phyloP scores from a whole-genome alignment of 2,329 filamentous ascomycete species.

The Calycina herbarum region DNA sequence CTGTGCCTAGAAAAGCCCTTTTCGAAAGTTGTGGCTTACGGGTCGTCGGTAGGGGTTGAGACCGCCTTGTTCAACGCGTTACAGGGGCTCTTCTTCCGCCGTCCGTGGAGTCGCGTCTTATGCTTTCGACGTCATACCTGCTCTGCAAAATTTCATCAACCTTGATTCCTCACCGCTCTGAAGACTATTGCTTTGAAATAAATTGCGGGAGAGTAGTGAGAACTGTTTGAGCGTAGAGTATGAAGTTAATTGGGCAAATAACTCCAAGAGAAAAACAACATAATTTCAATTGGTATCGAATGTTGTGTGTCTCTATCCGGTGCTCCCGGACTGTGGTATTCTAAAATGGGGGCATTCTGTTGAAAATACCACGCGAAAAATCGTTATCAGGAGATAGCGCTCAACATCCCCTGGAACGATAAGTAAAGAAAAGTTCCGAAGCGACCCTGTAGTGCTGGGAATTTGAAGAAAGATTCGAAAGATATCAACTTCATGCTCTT shows the following conservation, averaged over 20 bases:
- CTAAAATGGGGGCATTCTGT: not conserved
- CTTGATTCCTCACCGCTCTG: no score
- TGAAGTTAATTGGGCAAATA: not conserved
- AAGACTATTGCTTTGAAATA: no score
- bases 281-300: no score
- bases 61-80: not conserved
- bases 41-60: not conserved
- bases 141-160: not conserved
- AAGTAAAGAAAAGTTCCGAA: constrained; percentile 6
- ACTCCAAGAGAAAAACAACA: not conserved
- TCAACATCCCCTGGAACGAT: not conserved
- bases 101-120: not conserved
- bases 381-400: constrained; percentile 6
- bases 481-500: not conserved
- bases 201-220: not conserved
- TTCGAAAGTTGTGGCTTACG: not conserved
- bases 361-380: not conserved
- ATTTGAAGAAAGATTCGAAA: not conserved
- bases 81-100: not conserved
- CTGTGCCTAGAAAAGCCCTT: not conserved
- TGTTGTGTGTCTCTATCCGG: not conserved
- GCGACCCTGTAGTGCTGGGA: not conserved
- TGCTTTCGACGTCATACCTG: not conserved
- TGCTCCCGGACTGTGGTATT: not conserved
- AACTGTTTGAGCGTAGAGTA: not conserved